A percentile compares a stretch with the other conserved stretches of the same genome.
These are phyloP conservation scores for Alternaria sp. DNA, from an alignment of 2,329 filamentous ascomycete species.

Conservation along the genomic window DNA sequence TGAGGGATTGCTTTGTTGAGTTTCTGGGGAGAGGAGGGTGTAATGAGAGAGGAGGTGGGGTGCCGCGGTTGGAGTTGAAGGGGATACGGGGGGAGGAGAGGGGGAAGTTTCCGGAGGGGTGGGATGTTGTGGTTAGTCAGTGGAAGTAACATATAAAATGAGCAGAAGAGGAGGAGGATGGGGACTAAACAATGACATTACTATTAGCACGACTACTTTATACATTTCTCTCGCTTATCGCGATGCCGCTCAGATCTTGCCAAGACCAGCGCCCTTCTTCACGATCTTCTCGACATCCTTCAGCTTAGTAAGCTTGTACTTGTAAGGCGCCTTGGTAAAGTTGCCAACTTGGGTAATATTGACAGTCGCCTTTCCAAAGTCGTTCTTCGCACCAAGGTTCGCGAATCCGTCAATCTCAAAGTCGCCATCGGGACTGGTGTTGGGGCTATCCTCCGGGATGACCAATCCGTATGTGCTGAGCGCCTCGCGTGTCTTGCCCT, in stretches of 20 bases:
- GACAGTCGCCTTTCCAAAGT: constrained; percentile 57
- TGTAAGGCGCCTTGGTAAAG: constrained; percentile 58
- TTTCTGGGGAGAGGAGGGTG: neutral
- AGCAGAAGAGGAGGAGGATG: neutral
- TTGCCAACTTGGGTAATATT: constrained; percentile 62
- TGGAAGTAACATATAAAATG: neutral
- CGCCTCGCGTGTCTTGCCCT: constrained; percentile 55
- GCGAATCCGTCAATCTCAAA: constrained; percentile 62
- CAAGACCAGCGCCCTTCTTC: constrained; percentile 56
- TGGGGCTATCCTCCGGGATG: constrained; percentile 62
- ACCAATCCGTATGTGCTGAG: constrained; percentile 63
- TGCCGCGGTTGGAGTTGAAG: neutral
- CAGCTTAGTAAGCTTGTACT: constrained; percentile 57
- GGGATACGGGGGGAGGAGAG: neutral
- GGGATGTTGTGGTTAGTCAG: neutral
- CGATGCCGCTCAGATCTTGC: constrained; percentile 41
- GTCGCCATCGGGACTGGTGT: constrained; percentile 61
- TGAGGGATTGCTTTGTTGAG: neutral
- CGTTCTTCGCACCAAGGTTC: constrained; percentile 60
- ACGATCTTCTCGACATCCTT: constrained; percentile 52
- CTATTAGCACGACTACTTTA: neutral
- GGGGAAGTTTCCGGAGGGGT: neutral
- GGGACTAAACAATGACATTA: neutral
- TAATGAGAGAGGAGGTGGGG: neutral
- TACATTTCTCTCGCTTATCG: neutral